Evolutionary conservation across 208 protist genomes (phyloP), one percentile per base, ranked within the genome.

Genomic region (Trypanosoma scelopori): DNA sequence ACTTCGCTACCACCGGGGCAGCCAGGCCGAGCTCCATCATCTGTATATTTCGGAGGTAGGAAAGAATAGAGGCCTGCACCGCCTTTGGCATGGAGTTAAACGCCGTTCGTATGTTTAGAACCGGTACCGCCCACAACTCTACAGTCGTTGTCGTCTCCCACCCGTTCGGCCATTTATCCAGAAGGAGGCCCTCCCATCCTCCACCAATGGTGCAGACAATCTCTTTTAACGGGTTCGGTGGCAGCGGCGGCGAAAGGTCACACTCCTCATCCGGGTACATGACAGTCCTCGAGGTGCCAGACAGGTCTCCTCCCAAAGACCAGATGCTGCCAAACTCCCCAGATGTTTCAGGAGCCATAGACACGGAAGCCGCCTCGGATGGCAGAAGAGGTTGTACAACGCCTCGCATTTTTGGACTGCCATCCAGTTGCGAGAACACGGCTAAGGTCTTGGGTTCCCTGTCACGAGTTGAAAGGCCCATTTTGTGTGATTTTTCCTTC

Each of bases 81-180:
- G 65, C 53, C 50, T 87, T 84, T 25, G 79, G 58, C 49, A 76
- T 78, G 64, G 55, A 80, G 71, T 91, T 94, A 76, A 81, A 94
- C 46, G 88, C 85, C 15, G 76, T 83, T 63, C 91, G 82, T 28
- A 96, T 78, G 35, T 64, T 67, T n/a, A 84, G 39, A 7, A 85
- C 89, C 3, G 91, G 84, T 30, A 96, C 71, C 5, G 84, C 79
- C 85, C 85, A 96, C 28, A 82, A 67, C 65, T 90, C 79, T 46
- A 92, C 84, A 16, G 83, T 88, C 12, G 81, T 82, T 32, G 77
- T 81, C 30, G 87, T 78, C 68, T 92, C 83, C 87, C 87, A 96
- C 28, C 91, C 87, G 60, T 79, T 84, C 22, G 82, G 87, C 87
- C 91, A 96, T 76, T 96, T 96, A 22, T 92, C 87, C 41, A 83